These are phyloP conservation scores for Capsicum pubescens DNA, from an alignment of 257 asterid species.

Conservation along the genomic window DNA sequence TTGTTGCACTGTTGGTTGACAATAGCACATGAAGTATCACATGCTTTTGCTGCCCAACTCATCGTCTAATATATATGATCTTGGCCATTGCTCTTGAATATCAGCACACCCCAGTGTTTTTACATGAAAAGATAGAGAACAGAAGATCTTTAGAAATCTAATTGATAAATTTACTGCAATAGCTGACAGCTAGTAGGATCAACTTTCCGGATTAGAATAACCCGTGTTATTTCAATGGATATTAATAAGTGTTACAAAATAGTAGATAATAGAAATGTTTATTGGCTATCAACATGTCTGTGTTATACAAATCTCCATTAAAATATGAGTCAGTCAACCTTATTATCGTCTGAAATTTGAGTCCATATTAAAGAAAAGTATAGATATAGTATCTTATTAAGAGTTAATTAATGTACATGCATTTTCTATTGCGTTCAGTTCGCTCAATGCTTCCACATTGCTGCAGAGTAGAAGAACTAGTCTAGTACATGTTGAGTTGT, in stretches of 20 bases:
- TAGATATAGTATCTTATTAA: not conserved
- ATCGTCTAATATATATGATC: no score
- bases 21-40: conserved; percentile 6
- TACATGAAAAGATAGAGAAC: not conserved
- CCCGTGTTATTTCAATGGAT: not conserved
- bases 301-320: not conserved
- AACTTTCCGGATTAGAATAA: not conserved
- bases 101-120: not conserved
- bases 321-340: not conserved
- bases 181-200: not conserved
- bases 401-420: not conserved
- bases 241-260: not conserved
- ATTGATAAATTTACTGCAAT: not conserved
- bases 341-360: not conserved
- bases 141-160: not conserved
- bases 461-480: not conserved
- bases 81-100: not conserved
- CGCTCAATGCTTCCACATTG: not conserved
- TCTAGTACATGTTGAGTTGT: not conserved
- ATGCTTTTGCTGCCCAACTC: not conserved
- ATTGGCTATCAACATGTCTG: not conserved
- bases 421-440: not conserved
- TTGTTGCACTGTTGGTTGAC: not conserved
- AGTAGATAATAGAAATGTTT: not conserved
- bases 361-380: not conserved